phyloP scores from a whole-genome alignment of 192 early-diverging fungal species.

The Linnemannia schmuckeri region DNA sequence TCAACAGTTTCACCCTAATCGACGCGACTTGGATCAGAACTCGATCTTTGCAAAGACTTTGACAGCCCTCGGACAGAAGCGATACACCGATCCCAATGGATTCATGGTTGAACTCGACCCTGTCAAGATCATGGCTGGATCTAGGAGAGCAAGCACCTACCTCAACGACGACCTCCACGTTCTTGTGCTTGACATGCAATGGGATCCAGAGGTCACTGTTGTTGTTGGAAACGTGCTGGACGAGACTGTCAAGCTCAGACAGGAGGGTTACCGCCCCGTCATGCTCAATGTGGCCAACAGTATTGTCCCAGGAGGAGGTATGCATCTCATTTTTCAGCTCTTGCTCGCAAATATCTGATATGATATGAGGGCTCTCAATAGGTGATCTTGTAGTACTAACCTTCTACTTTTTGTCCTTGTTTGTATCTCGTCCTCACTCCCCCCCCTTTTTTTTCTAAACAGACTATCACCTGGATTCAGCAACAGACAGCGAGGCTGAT shows the following conservation, averaged over 20 bases:
- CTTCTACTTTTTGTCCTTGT: neutral
- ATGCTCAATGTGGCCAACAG: conserved; percentile 52
- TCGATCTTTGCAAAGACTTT: conserved; percentile 43
- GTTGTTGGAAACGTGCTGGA: conserved; percentile 53
- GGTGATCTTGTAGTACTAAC: neutral
- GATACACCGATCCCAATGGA: conserved; percentile 44
- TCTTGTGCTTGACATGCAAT: conserved; percentile 51
- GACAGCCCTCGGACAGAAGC: conserved; percentile 25
- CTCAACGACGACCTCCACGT: conserved; percentile 53
- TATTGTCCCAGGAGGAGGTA: conserved; percentile 44
- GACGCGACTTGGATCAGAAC: conserved; percentile 18
- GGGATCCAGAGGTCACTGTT: conserved; percentile 51
- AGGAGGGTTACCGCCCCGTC: conserved; percentile 51
- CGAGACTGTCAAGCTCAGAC: conserved; percentile 41
- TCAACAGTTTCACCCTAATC: conserved; percentile 45
- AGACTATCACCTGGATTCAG: conserved; percentile 51
- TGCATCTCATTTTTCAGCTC: neutral
- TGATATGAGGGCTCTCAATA: neutral
- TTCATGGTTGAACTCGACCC: conserved; percentile 51
- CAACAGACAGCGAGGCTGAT: conserved; percentile 54
- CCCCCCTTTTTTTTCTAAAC: neutral
- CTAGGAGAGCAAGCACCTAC: conserved; percentile 37
- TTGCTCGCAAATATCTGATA: neutral
- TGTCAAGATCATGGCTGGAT: conserved; percentile 42
- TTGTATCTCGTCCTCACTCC: neutral